Conservation (phyloP, 371 early-diverging fungal species). For the Saksenaea vasiformis region DNA sequence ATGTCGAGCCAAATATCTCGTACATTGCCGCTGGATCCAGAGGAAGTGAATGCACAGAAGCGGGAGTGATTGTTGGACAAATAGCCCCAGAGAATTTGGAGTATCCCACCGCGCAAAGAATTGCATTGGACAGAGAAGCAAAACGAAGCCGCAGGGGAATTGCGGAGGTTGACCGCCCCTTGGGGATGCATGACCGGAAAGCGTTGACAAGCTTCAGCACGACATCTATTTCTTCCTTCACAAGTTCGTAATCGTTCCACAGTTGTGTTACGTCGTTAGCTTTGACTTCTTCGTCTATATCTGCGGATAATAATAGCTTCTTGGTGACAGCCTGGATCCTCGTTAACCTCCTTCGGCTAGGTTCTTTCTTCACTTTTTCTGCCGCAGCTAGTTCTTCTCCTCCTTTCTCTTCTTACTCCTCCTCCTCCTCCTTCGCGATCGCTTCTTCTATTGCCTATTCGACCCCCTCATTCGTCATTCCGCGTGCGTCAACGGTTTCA, state of each 20-base stretch:
- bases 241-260: background rate
- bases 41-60: background rate
- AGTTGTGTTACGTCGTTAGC: background rate
- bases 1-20: background rate
- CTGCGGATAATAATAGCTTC: background rate
- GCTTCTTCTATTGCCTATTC: background rate
- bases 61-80: background rate
- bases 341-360: background rate
- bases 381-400: constrained; percentile 17
- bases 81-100: background rate
- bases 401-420: too few species aligned
- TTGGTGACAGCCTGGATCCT: background rate
- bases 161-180: background rate
- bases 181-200: background rate
- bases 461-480: background rate
- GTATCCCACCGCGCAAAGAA: background rate
- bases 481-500: background rate
- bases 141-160: background rate
- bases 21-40: background rate
- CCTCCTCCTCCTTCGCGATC: constrained; percentile 45
- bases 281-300: background rate
- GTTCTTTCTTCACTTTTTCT: constrained; percentile 14
- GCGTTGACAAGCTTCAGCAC: background rate
- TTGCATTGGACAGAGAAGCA: background rate
- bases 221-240: background rate